phyloP scores from a whole-genome alignment of 1,139 yeast genomes.

The Hemisphaericaspora xylofermentans region DNA sequence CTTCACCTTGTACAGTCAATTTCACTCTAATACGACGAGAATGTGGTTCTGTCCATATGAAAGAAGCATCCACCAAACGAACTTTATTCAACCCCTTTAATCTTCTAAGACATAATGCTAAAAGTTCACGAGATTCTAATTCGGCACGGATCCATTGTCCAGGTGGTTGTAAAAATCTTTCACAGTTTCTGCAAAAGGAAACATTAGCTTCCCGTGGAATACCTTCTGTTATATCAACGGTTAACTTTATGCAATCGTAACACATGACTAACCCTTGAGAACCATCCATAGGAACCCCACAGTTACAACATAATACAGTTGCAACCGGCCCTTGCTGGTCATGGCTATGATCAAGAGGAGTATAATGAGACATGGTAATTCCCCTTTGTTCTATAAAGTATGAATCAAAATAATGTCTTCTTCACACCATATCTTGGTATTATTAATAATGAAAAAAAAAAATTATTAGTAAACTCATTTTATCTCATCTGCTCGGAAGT shows the following conservation, averaged over 20 bases:
- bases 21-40: constrained; percentile 91
- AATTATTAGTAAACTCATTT: background rate
- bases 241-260: constrained; percentile 92
- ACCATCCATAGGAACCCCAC: constrained; percentile 99
- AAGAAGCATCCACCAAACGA: constrained; percentile 87
- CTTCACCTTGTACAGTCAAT: constrained; percentile 95
- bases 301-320: constrained; percentile 94
- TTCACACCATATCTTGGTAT: no score
- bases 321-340: constrained; percentile 46
- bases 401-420: background rate
- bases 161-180: constrained; percentile 93
- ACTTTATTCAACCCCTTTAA: constrained; percentile 87
- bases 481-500: constrained; percentile 3
- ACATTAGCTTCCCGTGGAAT: constrained; percentile 93
- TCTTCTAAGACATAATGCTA: constrained; percentile 86
- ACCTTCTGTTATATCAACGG: constrained; percentile 92
- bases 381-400: background rate
- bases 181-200: constrained; percentile 96
- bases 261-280: constrained; percentile 94
- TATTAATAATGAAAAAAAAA: constrained; percentile 1
- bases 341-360: constrained; percentile 34
- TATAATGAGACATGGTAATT: constrained; percentile 47
- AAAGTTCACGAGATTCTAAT: constrained; percentile 85
- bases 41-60: constrained; percentile 99
- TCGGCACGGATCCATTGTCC: constrained; percentile 89